Conservation (phyloP, 257 asterid genomes). For the Fraxinus excelsior region DNA sequence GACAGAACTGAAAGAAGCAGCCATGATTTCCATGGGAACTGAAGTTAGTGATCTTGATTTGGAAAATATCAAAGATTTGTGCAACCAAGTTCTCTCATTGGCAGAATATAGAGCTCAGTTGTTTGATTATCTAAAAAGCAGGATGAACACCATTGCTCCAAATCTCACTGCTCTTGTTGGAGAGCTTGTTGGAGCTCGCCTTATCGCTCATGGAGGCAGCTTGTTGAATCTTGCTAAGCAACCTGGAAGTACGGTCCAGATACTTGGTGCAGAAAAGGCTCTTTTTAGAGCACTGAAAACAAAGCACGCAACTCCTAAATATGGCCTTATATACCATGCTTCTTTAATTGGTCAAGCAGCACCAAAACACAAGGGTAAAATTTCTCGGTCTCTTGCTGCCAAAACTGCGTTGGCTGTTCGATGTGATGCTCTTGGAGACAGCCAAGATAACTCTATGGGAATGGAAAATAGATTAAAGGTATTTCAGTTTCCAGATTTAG, state of each 20-base stretch:
- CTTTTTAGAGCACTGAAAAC: constrained; percentile 89
- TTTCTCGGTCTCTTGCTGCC: constrained; percentile 84
- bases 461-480: constrained; percentile 75
- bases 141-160: constrained; percentile 94
- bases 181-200: constrained; percentile 93
- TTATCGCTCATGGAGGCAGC: constrained; percentile 96
- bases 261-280: constrained; percentile 95
- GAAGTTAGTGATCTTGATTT: constrained; percentile 88
- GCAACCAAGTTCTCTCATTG: constrained; percentile 83
- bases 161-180: constrained; percentile 94
- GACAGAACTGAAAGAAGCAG: constrained; percentile 79
- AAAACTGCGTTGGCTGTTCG: constrained; percentile 84
- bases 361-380: constrained; percentile 89
- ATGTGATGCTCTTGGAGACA: constrained; percentile 81
- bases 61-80: constrained; percentile 77
- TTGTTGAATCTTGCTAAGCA: constrained; percentile 88
- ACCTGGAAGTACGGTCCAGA: constrained; percentile 94
- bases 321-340: constrained; percentile 91
- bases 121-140: constrained; percentile 76
- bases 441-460: constrained; percentile 76
- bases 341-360: constrained; percentile 95
- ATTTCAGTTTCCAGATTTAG: not conserved
- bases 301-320: constrained; percentile 88
- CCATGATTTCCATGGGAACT: constrained; percentile 93
- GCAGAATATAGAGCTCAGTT: constrained; percentile 86